Evolutionary conservation across 1,139 yeast species (phyloP), one percentile per base, ranked within the genome.

Genomic region (Entelexis sorbosivorans): DNA sequence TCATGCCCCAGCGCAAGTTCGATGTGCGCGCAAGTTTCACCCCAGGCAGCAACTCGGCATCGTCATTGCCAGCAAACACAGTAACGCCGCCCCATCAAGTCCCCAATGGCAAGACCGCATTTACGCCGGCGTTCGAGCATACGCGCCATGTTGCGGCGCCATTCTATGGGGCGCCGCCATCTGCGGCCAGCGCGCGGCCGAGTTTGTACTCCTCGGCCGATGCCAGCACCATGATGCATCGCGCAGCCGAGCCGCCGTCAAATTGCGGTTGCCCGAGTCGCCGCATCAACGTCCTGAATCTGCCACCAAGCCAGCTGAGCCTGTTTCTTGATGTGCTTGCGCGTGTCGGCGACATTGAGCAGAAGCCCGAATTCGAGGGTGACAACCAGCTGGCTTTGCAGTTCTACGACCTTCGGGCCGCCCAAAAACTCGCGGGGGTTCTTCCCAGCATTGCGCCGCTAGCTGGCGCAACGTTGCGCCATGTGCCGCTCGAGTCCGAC

Each of bases 231-330:
- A 36, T 20, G 4, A 13, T 22, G 5, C 40, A 22, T 13, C 40
- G 14, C 16, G 28, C 26, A 13, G 2, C 5, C 28, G 45, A 42
- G 2, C 3, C 11, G 16, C 19, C 3, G 19, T 3, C 19, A 2
- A 10, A 11, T 3, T 49, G 52, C 16, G 13, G 11, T n/a, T 49
- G 52, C 33, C 40, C 45, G 20, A 35, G 43, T 11, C 48, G 48
- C 14, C 29, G 34, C 9, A 14, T 49, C 6, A 38, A 28, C 11
- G 29, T 49, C 3, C 17, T 14, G 11, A 20, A 19, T 33, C 13
- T 48, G 6, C 42, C 50, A 9, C 17, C 42, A 7, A 35, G 29
- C 19, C 22, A 34, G 28, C 39, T 24, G 10, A 26, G 8, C 28
- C 13, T n/a, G 2, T n/a, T 49, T 11, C 14, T 35, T 7, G 48